phyloP scores from a whole-genome alignment of 2,329 filamentous ascomycete species.

The Aspergillus carbonarius region DNA sequence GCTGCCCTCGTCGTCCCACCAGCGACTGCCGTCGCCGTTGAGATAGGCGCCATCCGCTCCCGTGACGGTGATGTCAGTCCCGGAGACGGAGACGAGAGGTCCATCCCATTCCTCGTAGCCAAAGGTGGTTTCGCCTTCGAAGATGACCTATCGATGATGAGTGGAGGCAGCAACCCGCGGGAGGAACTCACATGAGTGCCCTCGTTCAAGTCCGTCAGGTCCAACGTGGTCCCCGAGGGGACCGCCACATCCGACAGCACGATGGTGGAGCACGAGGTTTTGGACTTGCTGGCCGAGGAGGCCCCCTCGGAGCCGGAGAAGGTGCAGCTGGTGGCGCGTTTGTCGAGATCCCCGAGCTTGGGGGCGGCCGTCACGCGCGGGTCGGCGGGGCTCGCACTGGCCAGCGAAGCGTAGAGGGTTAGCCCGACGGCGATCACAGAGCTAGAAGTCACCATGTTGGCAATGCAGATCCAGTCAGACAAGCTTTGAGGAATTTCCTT shows the following conservation, averaged over 20 bases:
- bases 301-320: not conserved
- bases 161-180: not conserved
- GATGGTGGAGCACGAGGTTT: slow-evolving; percentile 2
- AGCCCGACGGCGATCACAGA: not conserved
- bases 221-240: not conserved
- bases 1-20: slow-evolving; percentile 62
- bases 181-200: not conserved
- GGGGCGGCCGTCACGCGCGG: not conserved
- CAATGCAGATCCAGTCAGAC: not conserved
- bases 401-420: not conserved
- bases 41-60: slow-evolving; percentile 54
- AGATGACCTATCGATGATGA: slow-evolving; percentile 49
- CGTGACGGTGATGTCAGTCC: slow-evolving; percentile 54
- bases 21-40: slow-evolving; percentile 56
- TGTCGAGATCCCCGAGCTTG: not conserved
- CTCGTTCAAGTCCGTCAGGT: slow-evolving; percentile 2
- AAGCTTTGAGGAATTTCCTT: not conserved
- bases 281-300: slow-evolving; percentile 1
- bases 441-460: not conserved
- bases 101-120: slow-evolving; percentile 65
- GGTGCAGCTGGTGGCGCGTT: not conserved
- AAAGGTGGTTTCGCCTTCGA: slow-evolving; percentile 66
- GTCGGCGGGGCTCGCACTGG: not conserved
- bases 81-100: slow-evolving; percentile 62
- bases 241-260: not conserved